Conservation (phyloP, 805 yeast species). For the Zygosaccharomyces lentus region DNA sequence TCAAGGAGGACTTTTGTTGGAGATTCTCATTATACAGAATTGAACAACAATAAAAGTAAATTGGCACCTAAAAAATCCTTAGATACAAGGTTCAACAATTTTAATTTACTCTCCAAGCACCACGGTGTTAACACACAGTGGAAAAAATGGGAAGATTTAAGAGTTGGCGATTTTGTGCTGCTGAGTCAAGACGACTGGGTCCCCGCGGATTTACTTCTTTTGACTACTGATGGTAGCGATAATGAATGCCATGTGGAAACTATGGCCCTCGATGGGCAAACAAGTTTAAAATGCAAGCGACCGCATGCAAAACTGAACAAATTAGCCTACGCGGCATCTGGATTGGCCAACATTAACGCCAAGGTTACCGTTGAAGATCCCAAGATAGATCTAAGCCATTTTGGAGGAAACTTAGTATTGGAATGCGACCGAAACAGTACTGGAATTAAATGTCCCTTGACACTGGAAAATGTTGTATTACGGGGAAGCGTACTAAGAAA, state of each 20-base stretch:
- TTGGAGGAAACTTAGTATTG: conserved; percentile 67
- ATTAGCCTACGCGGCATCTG: conserved; percentile 45
- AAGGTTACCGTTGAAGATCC: conserved; percentile 81
- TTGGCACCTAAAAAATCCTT: not conserved
- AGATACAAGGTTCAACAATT: conserved; percentile 23
- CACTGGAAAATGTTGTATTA: conserved; percentile 78
- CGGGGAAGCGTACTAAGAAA: conserved; percentile 89
- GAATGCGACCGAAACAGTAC: conserved; percentile 35
- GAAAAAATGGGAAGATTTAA: conserved; percentile 65
- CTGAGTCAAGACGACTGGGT: conserved; percentile 82
- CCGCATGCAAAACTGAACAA: conserved; percentile 64
- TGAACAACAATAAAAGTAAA: not conserved
- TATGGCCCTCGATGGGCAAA: conserved; percentile 97
- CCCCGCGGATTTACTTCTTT: conserved; percentile 82
- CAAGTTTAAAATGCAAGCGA: conserved; percentile 72
- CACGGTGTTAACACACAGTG: conserved; percentile 26
- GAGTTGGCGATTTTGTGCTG: conserved; percentile 82
- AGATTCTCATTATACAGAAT: not conserved
- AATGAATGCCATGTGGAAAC: conserved; percentile 81
- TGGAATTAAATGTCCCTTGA: conserved; percentile 51
- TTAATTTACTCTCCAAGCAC: conserved; percentile 16
- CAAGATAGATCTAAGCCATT: conserved; percentile 83
- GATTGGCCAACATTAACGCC: conserved; percentile 47
- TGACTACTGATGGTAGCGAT: conserved; percentile 59
- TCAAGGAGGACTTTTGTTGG: too few relatives aligned